Base-by-base conservation (phyloP, 768 basidiomycete species). In the Polyporus arcularius region DNA sequence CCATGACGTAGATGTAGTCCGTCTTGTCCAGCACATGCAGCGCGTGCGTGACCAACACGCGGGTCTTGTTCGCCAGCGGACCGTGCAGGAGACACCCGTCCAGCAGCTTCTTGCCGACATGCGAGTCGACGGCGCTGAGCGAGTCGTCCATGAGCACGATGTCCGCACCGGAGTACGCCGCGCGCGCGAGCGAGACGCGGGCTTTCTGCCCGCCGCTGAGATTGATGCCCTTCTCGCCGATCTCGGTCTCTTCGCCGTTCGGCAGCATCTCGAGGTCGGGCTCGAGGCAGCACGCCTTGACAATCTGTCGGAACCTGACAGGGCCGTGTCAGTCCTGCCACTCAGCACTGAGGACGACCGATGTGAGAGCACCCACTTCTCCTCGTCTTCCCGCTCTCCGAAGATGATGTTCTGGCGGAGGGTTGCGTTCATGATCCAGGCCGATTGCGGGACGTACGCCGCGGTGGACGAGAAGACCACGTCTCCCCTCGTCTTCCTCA, bases 11-110 rank as follows among this genome's bases (percentile, higher is more conserved):
- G 56, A 90, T 86, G 68, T 90, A 90, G 70, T 96, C 93, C 21
- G 91, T 89, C 55, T 88, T 79, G 1, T 90, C 89, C 15, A 97
- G 80, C 75, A 96, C 91, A 71, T 96, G 94, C 6, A 96, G 79
- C 1, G 92, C 92, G 67, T 96, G 93, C 0, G 94, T 97, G 41
- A 96, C 93, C 50, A 97, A 84, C 49, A 97, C 79, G 18, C 92
- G 82, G 4, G 94, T 96, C 71, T 92, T 92, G 46, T 67, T 58
- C 4, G 66, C 60, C 2, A 75, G 61, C 10, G 74, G 72, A 0
- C 74, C 69, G 32, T 58, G 52, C 31, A 68, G 57, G 11, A 80
- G 64, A 50, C 76, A 77, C 30, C 73, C 61, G 35, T 80, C 73
- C 6, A 80, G 61, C n/a, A 79, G 61, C 43, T 38, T 90, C 64